A percentile compares a stretch with the other conserved stretches of the same genome.
Evolutionary conservation across 1,284 basidiomycete genomes (phyloP).

Genomic region (Ustanciosporium gigantosporum): DNA sequence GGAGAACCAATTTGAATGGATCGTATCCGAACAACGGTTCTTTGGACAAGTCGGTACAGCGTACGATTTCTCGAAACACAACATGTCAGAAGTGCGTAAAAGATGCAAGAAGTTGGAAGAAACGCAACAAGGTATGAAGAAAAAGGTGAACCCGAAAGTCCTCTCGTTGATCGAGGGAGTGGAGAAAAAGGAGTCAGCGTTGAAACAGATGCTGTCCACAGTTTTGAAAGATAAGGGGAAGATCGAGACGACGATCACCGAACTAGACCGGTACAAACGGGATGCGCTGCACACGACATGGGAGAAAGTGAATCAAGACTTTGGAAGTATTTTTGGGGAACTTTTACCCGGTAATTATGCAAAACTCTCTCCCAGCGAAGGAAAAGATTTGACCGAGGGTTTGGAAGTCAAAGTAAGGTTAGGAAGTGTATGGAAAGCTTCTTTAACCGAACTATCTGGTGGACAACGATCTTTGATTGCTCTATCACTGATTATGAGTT

Average conservation of each 20-base stretch:
- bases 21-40: constrained; percentile 74
- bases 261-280: constrained; percentile 90
- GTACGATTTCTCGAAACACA: constrained; percentile 80
- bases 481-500: constrained; percentile 93
- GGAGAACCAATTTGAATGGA: constrained; percentile 87
- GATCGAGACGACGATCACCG: constrained; percentile 90
- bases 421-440: constrained; percentile 95
- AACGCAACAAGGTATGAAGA: constrained; percentile 83
- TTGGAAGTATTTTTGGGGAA: constrained; percentile 94
- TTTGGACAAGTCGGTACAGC: constrained; percentile 82
- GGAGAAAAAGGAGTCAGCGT: constrained; percentile 85
- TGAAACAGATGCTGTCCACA: constrained; percentile 85
- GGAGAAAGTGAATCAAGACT: constrained; percentile 90
- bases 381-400: constrained; percentile 88
- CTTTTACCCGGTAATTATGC: constrained; percentile 95
- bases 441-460: constrained; percentile 92
- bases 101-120: constrained; percentile 78
- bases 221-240: constrained; percentile 93
- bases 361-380: constrained; percentile 89
- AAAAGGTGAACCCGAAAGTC: constrained; percentile 93
- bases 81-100: constrained; percentile 71
- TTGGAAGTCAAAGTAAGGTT: constrained; percentile 95
- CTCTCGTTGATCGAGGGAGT: constrained; percentile 97
- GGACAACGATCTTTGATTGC: constrained; percentile 97
- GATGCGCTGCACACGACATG: constrained; percentile 92